Base-by-base conservation (phyloP, 768 basidiomycete species). In the Lentinula guzmanii region DNA sequence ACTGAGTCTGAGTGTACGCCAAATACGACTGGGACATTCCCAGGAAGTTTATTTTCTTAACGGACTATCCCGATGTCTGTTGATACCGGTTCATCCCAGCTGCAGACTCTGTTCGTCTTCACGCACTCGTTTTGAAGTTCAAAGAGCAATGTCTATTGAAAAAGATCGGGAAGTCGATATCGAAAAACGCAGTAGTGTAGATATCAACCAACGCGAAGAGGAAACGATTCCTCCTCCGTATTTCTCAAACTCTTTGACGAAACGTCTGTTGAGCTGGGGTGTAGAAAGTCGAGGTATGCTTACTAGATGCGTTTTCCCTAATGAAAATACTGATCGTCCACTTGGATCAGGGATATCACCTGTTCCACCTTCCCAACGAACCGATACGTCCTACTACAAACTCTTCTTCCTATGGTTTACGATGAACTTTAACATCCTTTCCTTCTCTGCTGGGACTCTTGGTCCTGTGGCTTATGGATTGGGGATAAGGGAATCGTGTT, bases 381-480 rank as follows among this genome's bases (percentile, higher is more conserved):
- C 60, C 15, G 80, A 82, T 61, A 76, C 71, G n/a, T 75, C 75
- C 52, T 74, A 79, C 59, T 77, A 74, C 63, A 81, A 82, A 56
- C 65, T 81, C 43, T 82, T 82, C 70, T 82, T 82, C 66, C 74
- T 81, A 10, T 82, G 81, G 81, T 78, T 82, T 63, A 76, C 81
- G 15, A 74, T 77, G 52, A 81, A 81, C 67, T 73, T 80, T 63
- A 81, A 81, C 66, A 77, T 82, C 9, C 72, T 82, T 52, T 78
- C 77, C 0, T 78, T 80, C 63, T 81, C 78, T 15, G 65, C 76
- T 9, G 81, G 81, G 2, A 72, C 77, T 0, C 74, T 82, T 3
- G 81, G 81, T 0, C 81, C 81, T 0, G 37, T 75, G 16, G 68
- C 74, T 3, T 82, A 77, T 55, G 70, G 69, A 10, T 72, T 82